A percentile compares a stretch with the other conserved stretches of the same genome.
phyloP scores from a whole-genome alignment of 1,284 basidiomycete genomes.

The Vanrija pseudolonga region DNA sequence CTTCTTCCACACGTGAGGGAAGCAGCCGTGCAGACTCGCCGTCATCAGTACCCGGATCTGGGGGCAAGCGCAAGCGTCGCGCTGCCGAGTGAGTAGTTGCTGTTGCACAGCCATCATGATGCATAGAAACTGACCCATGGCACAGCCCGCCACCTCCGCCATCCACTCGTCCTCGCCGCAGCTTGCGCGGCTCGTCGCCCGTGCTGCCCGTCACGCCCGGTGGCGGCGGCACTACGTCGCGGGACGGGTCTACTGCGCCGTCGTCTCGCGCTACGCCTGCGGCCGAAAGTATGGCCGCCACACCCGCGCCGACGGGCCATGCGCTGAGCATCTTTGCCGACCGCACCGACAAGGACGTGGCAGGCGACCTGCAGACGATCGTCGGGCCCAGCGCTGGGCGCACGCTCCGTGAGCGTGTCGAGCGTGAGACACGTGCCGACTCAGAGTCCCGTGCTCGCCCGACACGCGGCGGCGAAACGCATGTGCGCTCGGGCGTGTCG shows the following conservation, averaged over 20 bases:
- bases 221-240: constrained; percentile 5
- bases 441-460: constrained; percentile 21
- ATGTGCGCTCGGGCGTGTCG: constrained; percentile 35
- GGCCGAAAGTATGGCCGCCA: background rate
- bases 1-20: no score
- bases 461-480: constrained; percentile 18
- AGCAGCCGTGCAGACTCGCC: constrained; percentile 3
- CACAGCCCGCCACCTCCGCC: constrained; percentile 5
- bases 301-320: constrained; percentile 1
- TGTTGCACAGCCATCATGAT: background rate
- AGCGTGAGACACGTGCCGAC: constrained; percentile 11
- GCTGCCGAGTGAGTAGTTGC: constrained; percentile 9
- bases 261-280: constrained; percentile 14
- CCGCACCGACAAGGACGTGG: constrained; percentile 18
- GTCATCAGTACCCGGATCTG: background rate
- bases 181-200: constrained; percentile 7
- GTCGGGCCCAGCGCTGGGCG: constrained; percentile 10
- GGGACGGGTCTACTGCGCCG: constrained; percentile 13
- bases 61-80: constrained; percentile 19
- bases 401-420: constrained; percentile 6
- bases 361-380: constrained; percentile 17
- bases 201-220: background rate
- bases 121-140: background rate
- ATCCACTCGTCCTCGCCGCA: constrained; percentile 7
- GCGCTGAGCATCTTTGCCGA: constrained; percentile 33